phyloP scores from a whole-genome alignment of 805 yeast species.

The Cyberlindnera americana region DNA sequence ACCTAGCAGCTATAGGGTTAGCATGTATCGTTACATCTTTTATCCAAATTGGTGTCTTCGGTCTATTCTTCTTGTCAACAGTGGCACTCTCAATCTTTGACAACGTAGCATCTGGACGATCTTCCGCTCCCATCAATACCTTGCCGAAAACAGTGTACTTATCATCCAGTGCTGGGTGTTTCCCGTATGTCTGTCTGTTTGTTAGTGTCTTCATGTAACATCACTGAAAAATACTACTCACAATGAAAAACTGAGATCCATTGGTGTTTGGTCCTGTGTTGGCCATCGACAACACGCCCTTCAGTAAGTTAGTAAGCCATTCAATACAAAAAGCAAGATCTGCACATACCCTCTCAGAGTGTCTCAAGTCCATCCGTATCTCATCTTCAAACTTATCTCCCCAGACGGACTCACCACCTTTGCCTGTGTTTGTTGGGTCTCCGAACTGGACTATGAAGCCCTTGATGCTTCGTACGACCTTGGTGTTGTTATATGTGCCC shows the following conservation, averaged over 20 bases:
- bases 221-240: constrained; percentile 15
- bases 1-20: constrained; percentile 37
- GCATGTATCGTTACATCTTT: constrained; percentile 37
- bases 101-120: constrained; percentile 27
- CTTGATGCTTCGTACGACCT: constrained; percentile 68
- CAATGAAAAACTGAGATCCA: constrained; percentile 66
- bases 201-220: constrained; percentile 3
- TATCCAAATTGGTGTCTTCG: constrained; percentile 29
- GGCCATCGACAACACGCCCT: constrained; percentile 66
- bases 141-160: constrained; percentile 75
- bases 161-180: constrained; percentile 77
- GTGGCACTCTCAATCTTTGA: constrained; percentile 24
- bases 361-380: constrained; percentile 59
- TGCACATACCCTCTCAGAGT: constrained; percentile 62
- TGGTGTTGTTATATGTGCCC: constrained; percentile 44
- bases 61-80: constrained; percentile 37
- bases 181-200: constrained; percentile 57
- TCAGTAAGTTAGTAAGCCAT: constrained; percentile 4
- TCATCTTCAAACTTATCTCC: constrained; percentile 81
- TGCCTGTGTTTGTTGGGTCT: constrained; percentile 71
- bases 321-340: not conserved
- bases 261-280: constrained; percentile 66
- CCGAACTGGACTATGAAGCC: constrained; percentile 85
- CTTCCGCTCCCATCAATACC: constrained; percentile 50
- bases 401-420: constrained; percentile 79